A percentile compares a stretch with the other conserved stretches of the same genome.
Evolutionary conservation across 176 grass and related monocot species (phyloP).

Genomic region (Dendrocalamus sinicus): DNA sequence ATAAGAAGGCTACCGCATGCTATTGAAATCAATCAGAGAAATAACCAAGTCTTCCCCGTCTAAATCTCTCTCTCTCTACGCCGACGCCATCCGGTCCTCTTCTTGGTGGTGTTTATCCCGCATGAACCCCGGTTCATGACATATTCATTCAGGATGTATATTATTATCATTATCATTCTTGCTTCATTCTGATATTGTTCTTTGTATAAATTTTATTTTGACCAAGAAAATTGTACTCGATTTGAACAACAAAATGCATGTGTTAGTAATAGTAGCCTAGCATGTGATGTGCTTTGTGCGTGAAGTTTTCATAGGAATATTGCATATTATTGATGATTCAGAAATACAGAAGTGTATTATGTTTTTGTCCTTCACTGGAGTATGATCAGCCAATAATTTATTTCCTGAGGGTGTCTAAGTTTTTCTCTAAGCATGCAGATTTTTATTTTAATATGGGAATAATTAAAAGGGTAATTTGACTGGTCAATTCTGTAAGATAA

Average conservation of each 20-base stretch:
- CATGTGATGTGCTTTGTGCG: neutral
- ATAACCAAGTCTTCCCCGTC: too few relatives aligned
- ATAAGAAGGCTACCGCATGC: too few relatives aligned
- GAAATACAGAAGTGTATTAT: neutral
- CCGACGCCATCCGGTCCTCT: too few relatives aligned
- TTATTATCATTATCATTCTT: neutral
- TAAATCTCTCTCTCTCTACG: too few relatives aligned
- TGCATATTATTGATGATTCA: neutral
- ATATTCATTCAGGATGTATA: neutral
- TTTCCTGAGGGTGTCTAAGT: neutral
- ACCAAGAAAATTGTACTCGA: neutral
- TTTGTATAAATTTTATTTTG: neutral
- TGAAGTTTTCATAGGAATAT: neutral
- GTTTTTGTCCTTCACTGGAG: neutral
- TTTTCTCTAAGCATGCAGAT: neutral
- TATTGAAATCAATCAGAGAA: too few relatives aligned
- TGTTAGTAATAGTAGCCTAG: conserved; percentile 11
- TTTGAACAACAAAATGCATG: neutral
- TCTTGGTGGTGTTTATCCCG: too few relatives aligned
- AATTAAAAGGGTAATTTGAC: neutral
- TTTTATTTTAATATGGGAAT: neutral
- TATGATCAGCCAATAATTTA: neutral
- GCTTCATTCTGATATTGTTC: neutral
- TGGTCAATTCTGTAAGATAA: neutral
- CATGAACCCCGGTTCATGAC: too few relatives aligned